phyloP scores from a whole-genome alignment of 73 alveolate species.

The Durusdinium trenchii region DNA sequence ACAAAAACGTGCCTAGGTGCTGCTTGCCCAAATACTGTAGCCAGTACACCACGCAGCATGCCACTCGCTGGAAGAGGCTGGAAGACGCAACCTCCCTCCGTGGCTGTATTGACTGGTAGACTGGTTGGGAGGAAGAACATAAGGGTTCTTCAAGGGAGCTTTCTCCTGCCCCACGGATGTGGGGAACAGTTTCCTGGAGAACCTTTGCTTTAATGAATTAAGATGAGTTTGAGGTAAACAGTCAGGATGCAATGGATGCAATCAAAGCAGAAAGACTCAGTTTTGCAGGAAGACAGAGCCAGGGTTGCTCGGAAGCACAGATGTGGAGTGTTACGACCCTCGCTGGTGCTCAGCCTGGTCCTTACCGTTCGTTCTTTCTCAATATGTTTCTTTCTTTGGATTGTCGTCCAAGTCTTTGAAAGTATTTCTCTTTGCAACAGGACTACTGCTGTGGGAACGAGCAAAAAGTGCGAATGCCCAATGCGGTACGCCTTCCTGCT shows the following conservation, averaged over 20 bases:
- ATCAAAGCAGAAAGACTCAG: no score
- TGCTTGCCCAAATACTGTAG: slow-evolving; percentile 88
- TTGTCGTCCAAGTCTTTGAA: not conserved
- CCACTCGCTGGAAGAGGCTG: slow-evolving; percentile 90
- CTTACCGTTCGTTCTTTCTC: not conserved
- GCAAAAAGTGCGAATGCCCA: slow-evolving; percentile 57
- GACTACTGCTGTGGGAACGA: slow-evolving; percentile 80
- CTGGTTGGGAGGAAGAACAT: no score
- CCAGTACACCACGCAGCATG: slow-evolving; percentile 54
- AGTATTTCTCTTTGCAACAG: not conserved
- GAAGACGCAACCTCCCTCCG: not conserved
- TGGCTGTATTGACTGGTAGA: no score
- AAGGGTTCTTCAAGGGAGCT: no score
- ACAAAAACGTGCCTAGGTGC: slow-evolving; percentile 28
- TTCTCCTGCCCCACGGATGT: no score
- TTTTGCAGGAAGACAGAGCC: slow-evolving; percentile 51
- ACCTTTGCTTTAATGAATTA: no score
- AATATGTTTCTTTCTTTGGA: not conserved
- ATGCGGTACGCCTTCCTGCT: slow-evolving; percentile 30
- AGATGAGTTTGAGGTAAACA: no score
- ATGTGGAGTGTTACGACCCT: slow-evolving; percentile 77
- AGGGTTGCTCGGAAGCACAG: slow-evolving; percentile 46
- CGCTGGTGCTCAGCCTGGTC: slow-evolving; percentile 56
- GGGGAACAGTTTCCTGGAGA: no score
- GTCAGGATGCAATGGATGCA: no score